phyloP scores from a whole-genome alignment of 768 basidiomycete species.

The Psilocybe cyanescens region DNA sequence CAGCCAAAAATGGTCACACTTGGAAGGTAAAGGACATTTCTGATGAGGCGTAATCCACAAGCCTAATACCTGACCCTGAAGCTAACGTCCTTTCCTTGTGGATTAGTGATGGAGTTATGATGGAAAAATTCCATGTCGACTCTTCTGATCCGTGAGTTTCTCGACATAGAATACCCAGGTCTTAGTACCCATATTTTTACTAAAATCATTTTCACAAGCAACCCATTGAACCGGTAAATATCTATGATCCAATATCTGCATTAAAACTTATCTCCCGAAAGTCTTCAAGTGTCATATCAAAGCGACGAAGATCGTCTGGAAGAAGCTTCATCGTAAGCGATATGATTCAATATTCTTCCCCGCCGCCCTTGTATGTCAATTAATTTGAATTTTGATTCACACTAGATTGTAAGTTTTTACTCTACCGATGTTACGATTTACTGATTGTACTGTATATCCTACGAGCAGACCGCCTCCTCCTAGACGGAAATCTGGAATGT shows the following conservation, averaged over 20 bases:
- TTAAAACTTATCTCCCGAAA: background rate
- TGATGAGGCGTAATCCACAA: background rate
- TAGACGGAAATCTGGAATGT: slow-evolving; percentile 16
- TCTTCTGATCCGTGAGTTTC: slow-evolving; percentile 15
- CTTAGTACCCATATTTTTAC: too few species aligned
- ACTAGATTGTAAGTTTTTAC: slow-evolving; percentile 6
- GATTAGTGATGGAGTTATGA: slow-evolving; percentile 3
- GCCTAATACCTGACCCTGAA: background rate
- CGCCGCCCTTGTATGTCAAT: background rate
- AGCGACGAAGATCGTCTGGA: background rate
- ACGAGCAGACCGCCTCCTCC: slow-evolving; percentile 11
- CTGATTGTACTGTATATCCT: too few species aligned
- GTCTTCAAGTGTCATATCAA: background rate
- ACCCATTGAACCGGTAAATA: background rate
- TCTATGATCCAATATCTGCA: background rate
- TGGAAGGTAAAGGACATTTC: background rate
- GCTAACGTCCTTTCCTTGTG: background rate
- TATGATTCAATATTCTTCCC: background rate
- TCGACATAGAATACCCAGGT: background rate
- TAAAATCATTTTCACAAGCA: background rate
- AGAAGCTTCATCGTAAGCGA: background rate
- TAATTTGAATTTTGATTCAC: background rate
- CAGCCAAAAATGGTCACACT: background rate
- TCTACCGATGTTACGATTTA: background rate
- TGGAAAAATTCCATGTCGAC: background rate